These are phyloP conservation scores for Quercus alba DNA, from an alignment of 306 rosid species.

Conservation along the genomic window DNA sequence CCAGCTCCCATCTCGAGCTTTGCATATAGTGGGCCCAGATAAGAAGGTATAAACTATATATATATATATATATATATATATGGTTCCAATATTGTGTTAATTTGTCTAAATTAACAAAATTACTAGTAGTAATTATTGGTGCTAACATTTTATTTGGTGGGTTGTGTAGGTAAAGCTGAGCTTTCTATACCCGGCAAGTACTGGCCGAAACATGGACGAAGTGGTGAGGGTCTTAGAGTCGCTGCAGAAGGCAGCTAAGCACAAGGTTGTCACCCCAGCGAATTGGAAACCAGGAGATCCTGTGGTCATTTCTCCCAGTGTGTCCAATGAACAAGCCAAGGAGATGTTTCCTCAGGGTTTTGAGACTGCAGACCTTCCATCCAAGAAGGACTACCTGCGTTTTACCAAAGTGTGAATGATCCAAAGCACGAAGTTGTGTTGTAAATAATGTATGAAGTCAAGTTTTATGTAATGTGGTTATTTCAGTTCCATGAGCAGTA, in stretches of 20 bases:
- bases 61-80: neutral
- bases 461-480: neutral
- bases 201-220: constrained; percentile 87
- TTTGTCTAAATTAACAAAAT: neutral
- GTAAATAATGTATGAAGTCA: neutral
- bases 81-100: neutral
- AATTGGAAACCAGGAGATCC: constrained; percentile 72
- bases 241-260: constrained; percentile 51
- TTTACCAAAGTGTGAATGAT: constrained; percentile 46
- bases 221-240: constrained; percentile 81
- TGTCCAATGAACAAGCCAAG: constrained; percentile 65
- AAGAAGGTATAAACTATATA: constrained; percentile 28
- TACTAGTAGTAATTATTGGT: no score
- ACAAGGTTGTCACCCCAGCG: constrained; percentile 67
- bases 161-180: constrained; percentile 55
- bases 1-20: constrained; percentile 67
- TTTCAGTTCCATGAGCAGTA: neutral
- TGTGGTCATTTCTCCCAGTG: constrained; percentile 47
- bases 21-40: constrained; percentile 78
- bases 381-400: constrained; percentile 60
- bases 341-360: constrained; percentile 53
- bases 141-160: neutral
- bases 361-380: constrained; percentile 58
- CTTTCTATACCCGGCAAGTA: constrained; percentile 74
- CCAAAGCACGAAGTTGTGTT: neutral